A percentile compares a stretch with the other conserved stretches of the same genome.
Evolutionary conservation across 176 grass and related monocot species (phyloP).

Genomic region (Microstegium vimineum): DNA sequence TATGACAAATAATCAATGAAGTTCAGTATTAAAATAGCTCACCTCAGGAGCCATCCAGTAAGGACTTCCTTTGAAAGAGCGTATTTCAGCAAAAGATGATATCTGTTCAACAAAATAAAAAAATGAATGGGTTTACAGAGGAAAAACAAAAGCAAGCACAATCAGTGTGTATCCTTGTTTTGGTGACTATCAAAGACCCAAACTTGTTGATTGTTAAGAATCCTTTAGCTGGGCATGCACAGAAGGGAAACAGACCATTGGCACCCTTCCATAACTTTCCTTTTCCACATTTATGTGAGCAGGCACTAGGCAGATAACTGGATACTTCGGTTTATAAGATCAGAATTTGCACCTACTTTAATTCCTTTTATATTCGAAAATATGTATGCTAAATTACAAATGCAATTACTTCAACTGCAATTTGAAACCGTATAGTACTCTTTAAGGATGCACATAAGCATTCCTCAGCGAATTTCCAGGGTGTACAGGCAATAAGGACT

Average conservation of each 20-base stretch:
- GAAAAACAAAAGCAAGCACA: background rate
- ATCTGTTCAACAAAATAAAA: constrained; percentile 60
- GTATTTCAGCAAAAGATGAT: constrained; percentile 89
- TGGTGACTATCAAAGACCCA: background rate
- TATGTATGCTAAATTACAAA: background rate
- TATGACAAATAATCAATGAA: background rate
- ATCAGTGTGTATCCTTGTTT: background rate
- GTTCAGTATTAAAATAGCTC: constrained; percentile 13
- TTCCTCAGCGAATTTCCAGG: background rate
- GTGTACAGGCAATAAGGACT: background rate
- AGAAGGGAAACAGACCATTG: background rate
- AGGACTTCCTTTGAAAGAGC: constrained; percentile 96
- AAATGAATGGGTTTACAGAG: constrained; percentile 2
- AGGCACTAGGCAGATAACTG: background rate
- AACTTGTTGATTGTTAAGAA: background rate
- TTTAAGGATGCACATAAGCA: constrained; percentile 7
- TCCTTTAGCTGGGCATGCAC: background rate
- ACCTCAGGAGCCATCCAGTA: constrained; percentile 99
- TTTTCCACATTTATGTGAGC: background rate
- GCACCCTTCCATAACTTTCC: background rate
- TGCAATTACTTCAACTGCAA: no score
- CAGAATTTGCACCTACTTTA: background rate
- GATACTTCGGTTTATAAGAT: background rate
- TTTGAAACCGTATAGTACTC: background rate
- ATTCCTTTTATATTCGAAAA: constrained; percentile 6